Conservation (phyloP, 2,329 filamentous ascomycete species). For the Diaporthe velutina region DNA sequence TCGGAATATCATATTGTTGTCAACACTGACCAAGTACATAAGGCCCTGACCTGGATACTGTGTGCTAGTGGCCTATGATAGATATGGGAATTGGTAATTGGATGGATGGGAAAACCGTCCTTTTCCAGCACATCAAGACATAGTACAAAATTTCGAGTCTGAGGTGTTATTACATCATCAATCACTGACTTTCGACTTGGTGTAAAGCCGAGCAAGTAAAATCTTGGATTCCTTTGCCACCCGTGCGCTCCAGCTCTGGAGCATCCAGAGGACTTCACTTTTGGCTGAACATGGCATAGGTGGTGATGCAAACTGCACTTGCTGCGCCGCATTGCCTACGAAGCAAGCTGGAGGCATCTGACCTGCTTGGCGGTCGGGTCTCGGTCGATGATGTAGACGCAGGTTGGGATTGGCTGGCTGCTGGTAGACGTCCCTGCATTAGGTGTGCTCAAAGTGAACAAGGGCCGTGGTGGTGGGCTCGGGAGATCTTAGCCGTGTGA, state of each 20-base stretch:
- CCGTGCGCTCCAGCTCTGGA: neutral
- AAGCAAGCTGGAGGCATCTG: neutral
- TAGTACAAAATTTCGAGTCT: too few species aligned
- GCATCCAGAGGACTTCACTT: neutral
- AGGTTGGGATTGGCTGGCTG: neutral
- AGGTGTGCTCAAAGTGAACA: neutral
- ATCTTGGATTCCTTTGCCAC: neutral
- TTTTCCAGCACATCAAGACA: neutral
- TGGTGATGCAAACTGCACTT: neutral
- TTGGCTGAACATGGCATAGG: neutral
- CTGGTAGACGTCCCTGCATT: conserved; percentile 11
- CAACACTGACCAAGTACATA: neutral
- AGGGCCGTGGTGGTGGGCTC: neutral
- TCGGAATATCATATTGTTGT: neutral
- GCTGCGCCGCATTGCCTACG: conserved; percentile 10
- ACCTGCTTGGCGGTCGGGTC: neutral
- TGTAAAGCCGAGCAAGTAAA: neutral
- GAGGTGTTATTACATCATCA: neutral
- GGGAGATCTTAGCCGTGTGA: neutral
- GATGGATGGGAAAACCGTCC: neutral
- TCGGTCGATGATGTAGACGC: neutral
- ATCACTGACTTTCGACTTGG: neutral
- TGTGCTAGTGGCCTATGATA: neutral
- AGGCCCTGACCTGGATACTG: neutral
- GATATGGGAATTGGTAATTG: neutral